Conservation (phyloP, 257 asterid genomes). For the Jacaranda mimosifolia region DNA sequence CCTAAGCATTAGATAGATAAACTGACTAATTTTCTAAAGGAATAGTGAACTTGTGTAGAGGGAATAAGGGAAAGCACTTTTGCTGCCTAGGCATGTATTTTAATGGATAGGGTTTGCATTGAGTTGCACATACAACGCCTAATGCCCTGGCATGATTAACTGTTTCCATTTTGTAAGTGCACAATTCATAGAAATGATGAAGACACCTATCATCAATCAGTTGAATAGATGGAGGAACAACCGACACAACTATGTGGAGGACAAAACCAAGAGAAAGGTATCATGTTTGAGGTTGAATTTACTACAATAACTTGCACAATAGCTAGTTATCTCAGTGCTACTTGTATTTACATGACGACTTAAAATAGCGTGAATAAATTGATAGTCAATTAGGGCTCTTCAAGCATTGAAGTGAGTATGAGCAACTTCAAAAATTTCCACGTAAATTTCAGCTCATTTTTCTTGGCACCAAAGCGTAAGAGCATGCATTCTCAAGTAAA, state of each 20-base stretch:
- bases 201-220: background rate
- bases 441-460: background rate
- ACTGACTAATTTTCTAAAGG: background rate
- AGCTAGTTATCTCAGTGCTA: background rate
- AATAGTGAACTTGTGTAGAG: background rate
- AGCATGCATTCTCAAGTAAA: conserved; percentile 4
- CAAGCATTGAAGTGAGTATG: conserved; percentile 21
- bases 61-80: background rate
- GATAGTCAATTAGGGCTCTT: conserved; percentile 8
- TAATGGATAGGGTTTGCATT: background rate
- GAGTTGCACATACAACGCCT: conserved; percentile 4
- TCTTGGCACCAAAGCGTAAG: background rate
- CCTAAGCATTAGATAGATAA: conserved; percentile 2
- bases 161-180: conserved; percentile 14
- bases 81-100: background rate
- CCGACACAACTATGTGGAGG: conserved; percentile 10
- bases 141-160: background rate
- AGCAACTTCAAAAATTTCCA: conserved; percentile 4
- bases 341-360: conserved; percentile 4
- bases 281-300: background rate
- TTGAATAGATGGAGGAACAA: conserved; percentile 15
- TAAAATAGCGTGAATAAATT: background rate
- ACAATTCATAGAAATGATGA: conserved; percentile 23
- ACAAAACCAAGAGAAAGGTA: background rate
- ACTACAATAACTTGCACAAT: conserved; percentile 17